These are phyloP conservation scores for Ogataea corticis DNA, from an alignment of 805 yeast genomes.

Conservation along the genomic window DNA sequence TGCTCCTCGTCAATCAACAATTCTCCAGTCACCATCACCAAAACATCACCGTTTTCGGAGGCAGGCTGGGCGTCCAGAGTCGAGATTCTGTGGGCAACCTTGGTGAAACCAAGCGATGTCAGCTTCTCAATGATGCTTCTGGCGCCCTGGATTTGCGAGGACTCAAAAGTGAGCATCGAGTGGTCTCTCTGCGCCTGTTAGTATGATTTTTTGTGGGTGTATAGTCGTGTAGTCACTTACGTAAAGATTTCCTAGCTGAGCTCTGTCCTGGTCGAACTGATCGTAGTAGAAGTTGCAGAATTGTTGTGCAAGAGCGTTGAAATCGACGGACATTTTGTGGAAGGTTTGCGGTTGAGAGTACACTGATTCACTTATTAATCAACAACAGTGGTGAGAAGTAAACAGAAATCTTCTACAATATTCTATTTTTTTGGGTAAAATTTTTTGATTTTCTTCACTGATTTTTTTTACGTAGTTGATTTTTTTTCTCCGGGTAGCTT, in stretches of 20 bases:
- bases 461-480: neutral
- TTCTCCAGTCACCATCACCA: constrained; percentile 98
- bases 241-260: constrained; percentile 89
- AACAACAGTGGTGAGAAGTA: no score
- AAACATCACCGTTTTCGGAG: constrained; percentile 85
- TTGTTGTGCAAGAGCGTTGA: constrained; percentile 51
- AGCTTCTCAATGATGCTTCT: constrained; percentile 91
- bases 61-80: constrained; percentile 99
- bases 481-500: no score
- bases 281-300: constrained; percentile 94
- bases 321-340: constrained; percentile 35
- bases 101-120: constrained; percentile 83
- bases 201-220: neutral
- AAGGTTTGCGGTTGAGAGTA: no score
- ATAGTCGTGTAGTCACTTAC: constrained; percentile 35
- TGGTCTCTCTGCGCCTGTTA: constrained; percentile 64
- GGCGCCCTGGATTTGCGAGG: constrained; percentile 92
- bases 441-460: neutral
- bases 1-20: constrained; percentile 90
- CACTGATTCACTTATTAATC: no score
- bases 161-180: constrained; percentile 97
- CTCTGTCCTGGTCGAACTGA: constrained; percentile 90
- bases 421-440: neutral
- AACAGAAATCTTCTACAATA: neutral
- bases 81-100: constrained; percentile 90